These are phyloP conservation scores for Tulasnella sp. DNA, from an alignment of 768 basidiomycete genomes.

Conservation along the genomic window DNA sequence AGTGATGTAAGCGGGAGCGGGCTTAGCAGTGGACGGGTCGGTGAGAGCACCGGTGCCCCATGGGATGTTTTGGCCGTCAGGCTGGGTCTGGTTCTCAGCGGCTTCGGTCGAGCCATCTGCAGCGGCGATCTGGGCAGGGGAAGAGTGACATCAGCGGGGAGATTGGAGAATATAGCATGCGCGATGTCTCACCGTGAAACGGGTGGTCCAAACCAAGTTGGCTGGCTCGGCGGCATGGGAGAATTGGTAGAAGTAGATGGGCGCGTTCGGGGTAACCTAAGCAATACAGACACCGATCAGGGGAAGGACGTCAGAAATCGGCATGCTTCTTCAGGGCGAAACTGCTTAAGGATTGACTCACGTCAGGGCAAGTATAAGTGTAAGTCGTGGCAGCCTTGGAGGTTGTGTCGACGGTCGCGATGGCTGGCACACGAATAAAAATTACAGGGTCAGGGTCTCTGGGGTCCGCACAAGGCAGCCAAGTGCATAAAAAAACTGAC, in stretches of 20 bases:
- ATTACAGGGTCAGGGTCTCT: not conserved
- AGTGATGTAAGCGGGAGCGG: conserved; percentile 18
- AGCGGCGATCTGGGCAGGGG: conserved; percentile 38
- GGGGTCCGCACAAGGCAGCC: not conserved
- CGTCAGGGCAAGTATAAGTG: conserved; percentile 54
- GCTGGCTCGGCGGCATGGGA: conserved; percentile 19
- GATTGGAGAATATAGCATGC: not conserved
- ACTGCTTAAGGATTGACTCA: conserved; percentile 24
- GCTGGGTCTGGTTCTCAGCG: conserved; percentile 43
- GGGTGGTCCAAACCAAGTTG: conserved; percentile 53
- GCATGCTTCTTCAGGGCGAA: not conserved
- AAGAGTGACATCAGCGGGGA: not conserved
- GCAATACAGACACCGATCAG: conserved; percentile 1
- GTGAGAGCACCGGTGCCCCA: conserved; percentile 56
- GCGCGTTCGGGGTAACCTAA: conserved; percentile 53
- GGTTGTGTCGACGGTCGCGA: conserved; percentile 36
- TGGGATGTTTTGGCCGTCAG: conserved; percentile 33
- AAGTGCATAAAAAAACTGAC: conserved; percentile 9
- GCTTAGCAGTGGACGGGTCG: conserved; percentile 29
- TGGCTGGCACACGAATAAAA: conserved; percentile 32
- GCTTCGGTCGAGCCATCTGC: conserved; percentile 34
- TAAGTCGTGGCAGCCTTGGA: conserved; percentile 30
- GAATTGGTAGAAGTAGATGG: conserved; percentile 79
- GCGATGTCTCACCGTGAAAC: conserved; percentile 39
- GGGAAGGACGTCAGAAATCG: not conserved